Conservation (phyloP, 2,329 filamentous ascomycete genomes). For the Pseudocercospora fuligena region DNA sequence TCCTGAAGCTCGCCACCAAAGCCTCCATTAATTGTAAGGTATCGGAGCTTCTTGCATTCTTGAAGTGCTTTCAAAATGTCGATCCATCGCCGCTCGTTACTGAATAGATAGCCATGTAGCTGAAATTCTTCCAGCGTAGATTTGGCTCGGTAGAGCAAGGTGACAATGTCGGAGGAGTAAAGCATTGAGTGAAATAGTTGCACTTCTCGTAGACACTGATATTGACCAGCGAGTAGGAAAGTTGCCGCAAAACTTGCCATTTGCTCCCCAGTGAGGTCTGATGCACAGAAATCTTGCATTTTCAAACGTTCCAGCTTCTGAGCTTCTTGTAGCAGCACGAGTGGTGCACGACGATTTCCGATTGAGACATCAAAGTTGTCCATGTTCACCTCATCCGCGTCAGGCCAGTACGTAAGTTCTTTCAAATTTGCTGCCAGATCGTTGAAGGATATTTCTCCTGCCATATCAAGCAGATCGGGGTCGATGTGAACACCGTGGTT, state of each 20-base stretch:
- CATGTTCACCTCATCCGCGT: not conserved
- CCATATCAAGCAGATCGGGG: not conserved
- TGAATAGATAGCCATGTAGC: not conserved
- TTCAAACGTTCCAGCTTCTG: not conserved
- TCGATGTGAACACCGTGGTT: not conserved
- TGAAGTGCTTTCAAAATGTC: not conserved
- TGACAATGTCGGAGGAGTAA: not conserved
- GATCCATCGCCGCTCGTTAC: not conserved
- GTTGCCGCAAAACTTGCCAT: not conserved
- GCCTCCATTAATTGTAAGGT: not conserved
- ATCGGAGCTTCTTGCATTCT: not conserved
- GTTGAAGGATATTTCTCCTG: not conserved
- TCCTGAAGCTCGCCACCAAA: not conserved
- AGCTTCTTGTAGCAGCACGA: not conserved
- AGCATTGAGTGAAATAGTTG: not conserved
- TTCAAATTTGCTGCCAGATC: not conserved
- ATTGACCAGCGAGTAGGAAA: not conserved
- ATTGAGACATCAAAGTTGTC: not conserved
- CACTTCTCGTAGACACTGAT: not conserved
- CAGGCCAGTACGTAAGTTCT: not conserved
- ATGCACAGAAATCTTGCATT: not conserved
- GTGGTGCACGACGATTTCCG: not conserved
- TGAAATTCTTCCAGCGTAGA: not conserved
- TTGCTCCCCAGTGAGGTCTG: not conserved
- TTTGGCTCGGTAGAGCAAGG: not conserved